Evolutionary conservation across 345 rosid genomes (phyloP).

Genomic region (Ceriops tagal): DNA sequence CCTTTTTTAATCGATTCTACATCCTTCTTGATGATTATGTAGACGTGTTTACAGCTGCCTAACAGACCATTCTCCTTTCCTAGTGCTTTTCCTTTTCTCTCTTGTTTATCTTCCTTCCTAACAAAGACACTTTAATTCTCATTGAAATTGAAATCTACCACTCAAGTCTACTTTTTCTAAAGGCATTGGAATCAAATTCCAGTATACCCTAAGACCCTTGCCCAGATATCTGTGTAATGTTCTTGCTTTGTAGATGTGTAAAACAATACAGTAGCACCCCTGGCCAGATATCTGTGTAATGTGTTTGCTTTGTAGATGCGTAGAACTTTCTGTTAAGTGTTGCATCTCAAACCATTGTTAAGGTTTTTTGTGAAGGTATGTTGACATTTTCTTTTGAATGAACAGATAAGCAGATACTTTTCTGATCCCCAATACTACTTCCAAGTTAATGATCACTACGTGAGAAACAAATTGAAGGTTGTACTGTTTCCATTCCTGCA

Average conservation of each 20-base stretch:
- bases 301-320: not conserved
- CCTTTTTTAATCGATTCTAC: too few relatives aligned
- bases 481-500: slow-evolving; percentile 87
- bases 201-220: not conserved
- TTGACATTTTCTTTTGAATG: slow-evolving; percentile 11
- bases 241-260: not conserved
- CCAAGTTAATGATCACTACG: slow-evolving; percentile 96
- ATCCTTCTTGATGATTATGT: too few relatives aligned
- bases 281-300: not conserved
- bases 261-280: not conserved
- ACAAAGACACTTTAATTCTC: not conserved
- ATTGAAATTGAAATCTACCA: not conserved
- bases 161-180: not conserved
- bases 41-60: too few relatives aligned
- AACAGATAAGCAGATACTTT: slow-evolving; percentile 81
- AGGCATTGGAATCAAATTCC: not conserved
- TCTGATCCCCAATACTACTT: slow-evolving; percentile 97
- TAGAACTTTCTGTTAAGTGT: not conserved
- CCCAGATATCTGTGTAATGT: not conserved
- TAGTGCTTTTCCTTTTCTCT: too few relatives aligned
- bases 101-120: too few relatives aligned
- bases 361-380: not conserved
- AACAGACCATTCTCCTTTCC: too few relatives aligned
- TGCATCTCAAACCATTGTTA: not conserved
- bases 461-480: slow-evolving; percentile 95